Evolutionary conservation across 805 yeast genomes (phyloP).

Genomic region (Metschnikowia hibisci): DNA sequence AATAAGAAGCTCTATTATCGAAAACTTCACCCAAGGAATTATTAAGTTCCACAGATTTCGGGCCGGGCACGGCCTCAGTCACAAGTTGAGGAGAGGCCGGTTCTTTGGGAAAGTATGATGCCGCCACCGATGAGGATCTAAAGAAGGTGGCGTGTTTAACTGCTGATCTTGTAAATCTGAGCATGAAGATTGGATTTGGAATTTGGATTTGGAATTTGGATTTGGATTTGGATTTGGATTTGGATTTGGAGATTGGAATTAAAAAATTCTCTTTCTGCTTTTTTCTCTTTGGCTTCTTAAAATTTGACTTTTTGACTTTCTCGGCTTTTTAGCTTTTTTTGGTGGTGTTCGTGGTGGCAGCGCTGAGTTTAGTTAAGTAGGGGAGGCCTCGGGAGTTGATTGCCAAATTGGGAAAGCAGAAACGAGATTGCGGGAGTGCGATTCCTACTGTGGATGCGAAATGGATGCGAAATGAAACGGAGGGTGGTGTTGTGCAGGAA

Average conservation of each 20-base stretch:
- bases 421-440: slow-evolving; percentile 5
- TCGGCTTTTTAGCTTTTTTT: no score
- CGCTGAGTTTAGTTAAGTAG: neutral
- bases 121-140: slow-evolving; percentile 19
- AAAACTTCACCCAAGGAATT: slow-evolving; percentile 35
- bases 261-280: no score
- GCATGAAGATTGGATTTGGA: neutral
- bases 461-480: slow-evolving; percentile 6
- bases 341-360: neutral
- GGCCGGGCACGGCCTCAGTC: slow-evolving; percentile 38
- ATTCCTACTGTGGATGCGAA: slow-evolving; percentile 4
- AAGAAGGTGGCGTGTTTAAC: neutral
- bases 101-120: slow-evolving; percentile 35
- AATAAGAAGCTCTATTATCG: slow-evolving; percentile 41
- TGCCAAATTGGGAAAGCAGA: slow-evolving; percentile 1
- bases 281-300: no score
- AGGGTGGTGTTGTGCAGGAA: no score
- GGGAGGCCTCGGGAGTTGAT: neutral
- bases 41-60: slow-evolving; percentile 27
- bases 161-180: neutral
- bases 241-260: no score
- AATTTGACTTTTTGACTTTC: no score
- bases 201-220: no score
- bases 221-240: no score
- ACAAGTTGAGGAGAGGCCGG: slow-evolving; percentile 30